Evolutionary conservation across 805 yeast genomes (phyloP).

Genomic region (Lipomyces mesembrius): DNA sequence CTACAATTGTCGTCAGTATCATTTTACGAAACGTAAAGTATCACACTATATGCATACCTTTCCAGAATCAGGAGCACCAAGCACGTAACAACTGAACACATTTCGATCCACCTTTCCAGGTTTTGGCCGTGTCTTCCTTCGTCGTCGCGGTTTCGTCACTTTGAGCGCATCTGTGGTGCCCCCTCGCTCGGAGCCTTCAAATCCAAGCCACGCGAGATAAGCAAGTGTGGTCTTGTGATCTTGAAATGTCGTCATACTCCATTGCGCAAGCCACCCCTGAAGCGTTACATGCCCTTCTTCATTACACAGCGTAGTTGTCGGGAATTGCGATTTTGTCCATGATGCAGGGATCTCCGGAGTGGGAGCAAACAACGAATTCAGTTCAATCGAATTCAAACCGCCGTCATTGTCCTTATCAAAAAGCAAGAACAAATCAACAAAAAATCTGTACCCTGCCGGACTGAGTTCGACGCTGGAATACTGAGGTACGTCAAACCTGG

Average conservation of each 20-base stretch:
- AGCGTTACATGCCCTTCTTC: slow-evolving; percentile 87
- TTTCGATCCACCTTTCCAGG: slow-evolving; percentile 74
- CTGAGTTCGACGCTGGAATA: slow-evolving; percentile 86
- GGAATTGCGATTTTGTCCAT: slow-evolving; percentile 87
- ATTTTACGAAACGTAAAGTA: background rate
- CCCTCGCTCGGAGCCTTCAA: slow-evolving; percentile 52
- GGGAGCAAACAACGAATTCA: slow-evolving; percentile 72
- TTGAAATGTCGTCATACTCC: slow-evolving; percentile 94
- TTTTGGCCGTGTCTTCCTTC: slow-evolving; percentile 65
- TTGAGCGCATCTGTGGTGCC: slow-evolving; percentile 60
- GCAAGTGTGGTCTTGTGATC: slow-evolving; percentile 84
- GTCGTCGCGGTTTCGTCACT: slow-evolving; percentile 79
- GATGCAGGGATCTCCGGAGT: slow-evolving; percentile 91
- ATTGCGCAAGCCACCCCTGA: slow-evolving; percentile 99
- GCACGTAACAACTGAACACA: slow-evolving; percentile 84
- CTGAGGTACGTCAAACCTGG: slow-evolving; percentile 70
- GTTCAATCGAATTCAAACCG: slow-evolving; percentile 78
- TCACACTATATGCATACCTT: slow-evolving; percentile 49
- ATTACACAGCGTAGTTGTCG: slow-evolving; percentile 83
- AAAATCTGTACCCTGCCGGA: slow-evolving; percentile 87
- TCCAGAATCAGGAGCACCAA: slow-evolving; percentile 88
- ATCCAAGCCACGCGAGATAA: slow-evolving; percentile 88
- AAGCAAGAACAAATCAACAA: slow-evolving; percentile 84
- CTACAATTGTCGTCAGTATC: slow-evolving; percentile 6
- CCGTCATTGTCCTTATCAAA: slow-evolving; percentile 98